Base-by-base conservation (phyloP, 1,139 yeast species). In the Lizanozyma gosingica region DNA sequence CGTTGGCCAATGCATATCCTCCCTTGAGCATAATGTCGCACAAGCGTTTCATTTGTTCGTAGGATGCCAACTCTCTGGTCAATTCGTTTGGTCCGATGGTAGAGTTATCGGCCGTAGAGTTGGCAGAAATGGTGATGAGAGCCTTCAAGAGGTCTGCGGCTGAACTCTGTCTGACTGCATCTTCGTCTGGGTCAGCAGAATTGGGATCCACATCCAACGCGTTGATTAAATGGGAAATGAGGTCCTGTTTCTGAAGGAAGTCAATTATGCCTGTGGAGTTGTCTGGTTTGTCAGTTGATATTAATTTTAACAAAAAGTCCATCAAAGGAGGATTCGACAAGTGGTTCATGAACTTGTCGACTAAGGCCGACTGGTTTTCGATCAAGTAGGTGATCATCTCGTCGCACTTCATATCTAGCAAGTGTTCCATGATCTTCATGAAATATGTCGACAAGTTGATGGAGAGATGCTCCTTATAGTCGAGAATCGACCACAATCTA, bases 1-100 rank as follows among this genome's bases (percentile, higher is more conserved):
- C 97, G 49, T 92, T 92, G 33, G 95, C 86, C 53, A 92, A 71
- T 3, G 95, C 94, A 37, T 90, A 82, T 3, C 97, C 96, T 15
- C 97, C 97, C 47, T 77, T 67, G 17, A 90, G 70, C 98, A 94
- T 94, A 50, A 84, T 75, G n/a, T 75, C 61, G 40, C 94, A 85
- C 38, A 92, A 66, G 43, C 71, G 66, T 48, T 80, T 70, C 67
- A 87, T 80, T 43, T 78, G 77, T 39, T 80, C 82, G 40, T 85
- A 77, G 1, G 70, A 63, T 9, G 90, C 97, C 41, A 92, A 71
- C 57, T 92, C 92, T 47, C 99, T 72, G 3, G 96, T 87, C 40
- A 92, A 71, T 59, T 92, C 97, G 59, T 92, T 92, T 6, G 98
- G 97, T 1, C 99, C 98, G 50, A 92, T 88, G 3, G 95, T 85